Evolutionary conservation across 345 rosid species (phyloP), one percentile per base, ranked within the genome.

Genomic region (Populus pruinosa): DNA sequence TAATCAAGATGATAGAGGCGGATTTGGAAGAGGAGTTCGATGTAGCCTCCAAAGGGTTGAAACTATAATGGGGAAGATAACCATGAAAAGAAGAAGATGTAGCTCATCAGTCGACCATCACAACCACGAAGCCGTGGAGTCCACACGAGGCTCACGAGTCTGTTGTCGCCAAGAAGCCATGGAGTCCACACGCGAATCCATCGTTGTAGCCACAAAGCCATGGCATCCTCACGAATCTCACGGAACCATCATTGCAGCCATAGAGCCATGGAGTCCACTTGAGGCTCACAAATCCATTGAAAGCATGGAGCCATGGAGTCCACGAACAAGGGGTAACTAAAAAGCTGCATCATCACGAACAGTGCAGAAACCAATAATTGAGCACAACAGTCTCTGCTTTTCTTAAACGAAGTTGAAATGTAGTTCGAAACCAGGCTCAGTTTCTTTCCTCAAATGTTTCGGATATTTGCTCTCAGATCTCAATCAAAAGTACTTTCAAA

Each of bases 31-130:
- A 41, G 11, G 0, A 41, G 44, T 0, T 41, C 3, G 4, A 41
- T 0, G 0, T 2, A 10, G 2, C 12, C 13, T 41, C 13, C 0
- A 41, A 41, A 41, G 2, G 10, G 3, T 41, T 41, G 4, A 10
- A 10, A 33, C 5, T 33, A 4, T 33, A 33, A 33, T 4, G 0
- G 35, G 35, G 5, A 33, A 4, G 35, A 33, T 33, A 33, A 33
- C 5, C 35, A 33, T 33, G 35, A 33, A 33, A 33, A 33, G 35
- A 33, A 33, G 35, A 14, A 13, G 50, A 47, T 1, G 6, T 2
- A 14, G 18, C 50, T 47, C 50, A 47, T 47, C 1, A 47, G 18
- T 47, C 50, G 17, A 13, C 14, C 50, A 16, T 12, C 14, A 16
- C 16, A 14, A 16, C 50, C 50, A 14, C 55, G 0, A 18, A 49